Percentiles rank a stretch among this genome's conserved stretches.
Evolutionary conservation across 1,139 yeast species (phyloP).

Genomic region (Insectozyma bohioensis): DNA sequence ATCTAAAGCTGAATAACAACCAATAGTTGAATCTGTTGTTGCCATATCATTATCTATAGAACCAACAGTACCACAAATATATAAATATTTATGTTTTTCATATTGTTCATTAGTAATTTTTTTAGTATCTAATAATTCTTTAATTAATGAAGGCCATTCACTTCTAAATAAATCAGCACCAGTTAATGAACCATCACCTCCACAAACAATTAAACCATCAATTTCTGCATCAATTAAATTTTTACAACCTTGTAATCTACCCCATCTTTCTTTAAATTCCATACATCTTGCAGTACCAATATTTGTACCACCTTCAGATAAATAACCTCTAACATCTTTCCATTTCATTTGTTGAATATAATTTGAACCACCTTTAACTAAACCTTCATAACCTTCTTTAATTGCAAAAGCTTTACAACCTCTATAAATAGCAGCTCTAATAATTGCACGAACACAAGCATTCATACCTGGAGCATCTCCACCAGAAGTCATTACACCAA

Average conservation of each 20-base stretch:
- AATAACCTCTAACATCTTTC: conserved; percentile 76
- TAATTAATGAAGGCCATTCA: conserved; percentile 76
- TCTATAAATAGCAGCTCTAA: conserved; percentile 67
- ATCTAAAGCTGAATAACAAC: conserved; percentile 76
- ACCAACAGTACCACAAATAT: conserved; percentile 78
- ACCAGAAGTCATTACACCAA: conserved; percentile 85
- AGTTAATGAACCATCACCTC: conserved; percentile 84
- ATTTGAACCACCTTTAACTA: conserved; percentile 64
- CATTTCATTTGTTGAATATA: conserved; percentile 66
- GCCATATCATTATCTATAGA: conserved; percentile 86
- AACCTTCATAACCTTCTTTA: conserved; percentile 77
- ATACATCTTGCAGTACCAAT: conserved; percentile 79
- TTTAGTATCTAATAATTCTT: conserved; percentile 54
- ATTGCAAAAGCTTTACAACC: conserved; percentile 75
- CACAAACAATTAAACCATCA: conserved; percentile 78
- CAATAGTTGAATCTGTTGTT: conserved; percentile 78
- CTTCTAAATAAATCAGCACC: conserved; percentile 79
- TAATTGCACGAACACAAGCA: conserved; percentile 78
- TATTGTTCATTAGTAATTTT: conserved; percentile 52
- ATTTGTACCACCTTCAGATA: conserved; percentile 75
- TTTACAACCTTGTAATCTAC: conserved; percentile 65
- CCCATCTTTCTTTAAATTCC: conserved; percentile 67
- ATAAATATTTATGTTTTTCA: conserved; percentile 54
- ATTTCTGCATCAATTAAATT: conserved; percentile 71
- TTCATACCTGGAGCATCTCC: conserved; percentile 91